Conservation (phyloP, 176 grass and related monocot species). For the Triticum urartu region DNA sequence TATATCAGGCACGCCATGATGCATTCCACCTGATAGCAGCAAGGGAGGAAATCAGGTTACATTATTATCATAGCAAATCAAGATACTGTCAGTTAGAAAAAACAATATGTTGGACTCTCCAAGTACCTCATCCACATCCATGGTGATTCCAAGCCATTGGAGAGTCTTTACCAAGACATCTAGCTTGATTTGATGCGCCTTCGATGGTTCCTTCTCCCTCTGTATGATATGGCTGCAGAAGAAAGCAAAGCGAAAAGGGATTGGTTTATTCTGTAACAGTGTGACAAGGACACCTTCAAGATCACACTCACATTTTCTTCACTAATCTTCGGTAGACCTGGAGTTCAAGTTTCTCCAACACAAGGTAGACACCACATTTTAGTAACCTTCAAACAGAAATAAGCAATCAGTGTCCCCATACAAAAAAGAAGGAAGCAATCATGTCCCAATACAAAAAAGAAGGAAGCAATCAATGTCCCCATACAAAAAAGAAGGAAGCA, state of each 20-base stretch:
- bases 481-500: background rate
- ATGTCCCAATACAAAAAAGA: background rate
- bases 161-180: slow-evolving; percentile 70
- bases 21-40: slow-evolving; percentile 65
- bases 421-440: background rate
- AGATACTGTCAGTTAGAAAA: background rate
- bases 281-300: background rate
- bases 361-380: slow-evolving; percentile 92
- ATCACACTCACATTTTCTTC: slow-evolving; percentile 90
- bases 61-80: background rate
- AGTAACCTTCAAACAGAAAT: slow-evolving; percentile 66
- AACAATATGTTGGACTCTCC: background rate
- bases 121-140: slow-evolving; percentile 84
- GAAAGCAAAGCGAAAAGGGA: slow-evolving; percentile 2
- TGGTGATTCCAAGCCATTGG: slow-evolving; percentile 91
- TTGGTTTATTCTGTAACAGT: background rate
- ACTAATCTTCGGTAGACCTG: slow-evolving; percentile 92
- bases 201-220: slow-evolving; percentile 78
- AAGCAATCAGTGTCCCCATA: background rate
- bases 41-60: background rate
- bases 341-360: slow-evolving; percentile 94
- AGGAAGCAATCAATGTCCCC: background rate
- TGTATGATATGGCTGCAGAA: slow-evolving; percentile 73
- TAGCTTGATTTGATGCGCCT: slow-evolving; percentile 89
- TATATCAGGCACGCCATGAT: slow-evolving; percentile 89